phyloP scores from a whole-genome alignment of 1,284 basidiomycete genomes.

The Cutaneotrichosporon cavernicola region DNA sequence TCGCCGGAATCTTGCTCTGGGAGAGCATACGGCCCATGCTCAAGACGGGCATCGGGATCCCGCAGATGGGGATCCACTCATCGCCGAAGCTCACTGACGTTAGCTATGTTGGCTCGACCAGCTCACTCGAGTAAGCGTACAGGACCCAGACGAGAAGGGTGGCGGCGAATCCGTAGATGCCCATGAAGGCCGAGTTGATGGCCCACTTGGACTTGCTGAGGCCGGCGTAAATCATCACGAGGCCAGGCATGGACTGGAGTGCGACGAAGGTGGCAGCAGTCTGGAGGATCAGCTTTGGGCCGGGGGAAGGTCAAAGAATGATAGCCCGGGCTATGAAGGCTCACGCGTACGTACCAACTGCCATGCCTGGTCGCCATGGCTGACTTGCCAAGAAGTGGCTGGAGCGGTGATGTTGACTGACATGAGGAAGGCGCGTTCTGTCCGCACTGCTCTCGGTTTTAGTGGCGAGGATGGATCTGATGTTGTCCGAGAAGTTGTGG shows the following conservation, averaged over 20 bases:
- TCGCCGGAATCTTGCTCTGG: neutral
- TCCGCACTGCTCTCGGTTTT: neutral
- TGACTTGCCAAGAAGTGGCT: neutral
- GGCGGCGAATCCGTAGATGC: conserved; percentile 1
- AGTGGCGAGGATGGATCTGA: neutral
- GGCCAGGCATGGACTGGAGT: neutral
- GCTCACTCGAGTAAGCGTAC: neutral
- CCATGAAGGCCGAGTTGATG: conserved; percentile 5
- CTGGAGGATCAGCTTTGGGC: neutral
- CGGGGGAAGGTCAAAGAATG: neutral
- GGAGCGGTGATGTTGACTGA: neutral
- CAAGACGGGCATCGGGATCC: neutral
- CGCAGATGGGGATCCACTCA: neutral
- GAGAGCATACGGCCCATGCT: neutral
- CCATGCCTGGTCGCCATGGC: conserved; percentile 3
- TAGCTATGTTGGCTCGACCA: neutral
- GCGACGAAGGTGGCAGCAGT: conserved; percentile 1
- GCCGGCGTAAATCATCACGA: conserved; percentile 6
- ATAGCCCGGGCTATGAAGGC: no score
- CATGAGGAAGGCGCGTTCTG: neutral
- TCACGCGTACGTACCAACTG: neutral
- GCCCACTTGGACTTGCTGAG: conserved; percentile 8
- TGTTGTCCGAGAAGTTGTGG: neutral
- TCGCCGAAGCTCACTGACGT: neutral
- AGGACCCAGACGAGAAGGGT: conserved; percentile 1